phyloP scores from a whole-genome alignment of 2,329 filamentous ascomycete species.

The Microcera coccophila region DNA sequence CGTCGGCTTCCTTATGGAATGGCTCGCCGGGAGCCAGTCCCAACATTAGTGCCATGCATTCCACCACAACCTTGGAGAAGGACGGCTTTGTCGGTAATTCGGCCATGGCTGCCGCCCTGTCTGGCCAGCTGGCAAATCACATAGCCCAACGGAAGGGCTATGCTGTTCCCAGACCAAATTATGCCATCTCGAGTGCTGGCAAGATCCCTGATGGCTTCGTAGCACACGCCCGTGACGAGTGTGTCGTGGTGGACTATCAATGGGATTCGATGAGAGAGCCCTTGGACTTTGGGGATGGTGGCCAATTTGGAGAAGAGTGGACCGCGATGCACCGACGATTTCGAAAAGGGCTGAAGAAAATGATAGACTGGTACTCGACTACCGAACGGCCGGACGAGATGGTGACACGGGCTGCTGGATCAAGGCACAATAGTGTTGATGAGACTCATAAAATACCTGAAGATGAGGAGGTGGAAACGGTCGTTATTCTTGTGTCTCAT shows the following conservation, averaged over 20 bases:
- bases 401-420: slow-evolving; percentile 37
- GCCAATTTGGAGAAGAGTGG: slow-evolving; percentile 90
- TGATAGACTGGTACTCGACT: slow-evolving; percentile 78
- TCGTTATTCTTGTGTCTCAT: slow-evolving; percentile 86
- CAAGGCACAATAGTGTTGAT: slow-evolving; percentile 26
- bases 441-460: slow-evolving; percentile 35
- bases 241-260: slow-evolving; percentile 82
- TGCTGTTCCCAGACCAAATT: slow-evolving; percentile 71
- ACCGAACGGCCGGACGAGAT: slow-evolving; percentile 50
- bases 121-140: slow-evolving; percentile 24
- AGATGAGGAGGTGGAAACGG: slow-evolving; percentile 66
- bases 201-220: slow-evolving; percentile 86
- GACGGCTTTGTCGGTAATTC: slow-evolving; percentile 19
- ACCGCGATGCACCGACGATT: slow-evolving; percentile 91
- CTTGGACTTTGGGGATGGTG: slow-evolving; percentile 81
- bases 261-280: slow-evolving; percentile 88
- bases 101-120: slow-evolving; percentile 34
- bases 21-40: slow-evolving; percentile 29
- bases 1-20: slow-evolving; percentile 32
- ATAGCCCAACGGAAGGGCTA: slow-evolving; percentile 50
- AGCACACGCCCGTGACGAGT: slow-evolving; percentile 83
- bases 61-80: slow-evolving; percentile 24
- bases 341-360: slow-evolving; percentile 68
- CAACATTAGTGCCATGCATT: slow-evolving; percentile 14
- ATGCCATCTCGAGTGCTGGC: slow-evolving; percentile 74